These are phyloP conservation scores for Ascoidea asiatica DNA, from an alignment of 805 yeast genomes.

Conservation along the genomic window DNA sequence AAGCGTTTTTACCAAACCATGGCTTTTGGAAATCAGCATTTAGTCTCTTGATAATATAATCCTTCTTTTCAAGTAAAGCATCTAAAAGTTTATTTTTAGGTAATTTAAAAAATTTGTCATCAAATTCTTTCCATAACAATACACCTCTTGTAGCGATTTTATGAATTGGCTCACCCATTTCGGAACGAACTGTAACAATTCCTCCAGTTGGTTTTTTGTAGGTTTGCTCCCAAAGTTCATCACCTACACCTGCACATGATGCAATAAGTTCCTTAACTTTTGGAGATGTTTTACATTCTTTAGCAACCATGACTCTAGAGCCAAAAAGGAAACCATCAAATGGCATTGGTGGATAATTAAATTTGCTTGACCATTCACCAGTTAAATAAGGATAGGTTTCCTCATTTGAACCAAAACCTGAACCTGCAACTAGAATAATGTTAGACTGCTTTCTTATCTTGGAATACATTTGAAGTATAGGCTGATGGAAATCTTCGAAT, in stretches of 20 bases:
- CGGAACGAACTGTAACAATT: constrained; percentile 88
- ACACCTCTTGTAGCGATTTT: constrained; percentile 98
- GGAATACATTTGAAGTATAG: constrained; percentile 89
- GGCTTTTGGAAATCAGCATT: constrained; percentile 96
- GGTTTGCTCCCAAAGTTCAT: constrained; percentile 82
- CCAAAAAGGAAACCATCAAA: constrained; percentile 95
- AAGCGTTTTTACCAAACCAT: constrained; percentile 78
- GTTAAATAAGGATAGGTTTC: constrained; percentile 97
- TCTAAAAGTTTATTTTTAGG: constrained; percentile 82
- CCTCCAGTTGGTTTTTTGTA: constrained; percentile 97
- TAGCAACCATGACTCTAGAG: constrained; percentile 94
- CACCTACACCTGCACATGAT: constrained; percentile 81
- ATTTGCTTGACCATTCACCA: constrained; percentile 87
- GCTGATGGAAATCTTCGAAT: constrained; percentile 97
- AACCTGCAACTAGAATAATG: constrained; percentile 88
- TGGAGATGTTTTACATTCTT: constrained; percentile 88
- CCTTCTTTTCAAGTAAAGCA: constrained; percentile 71
- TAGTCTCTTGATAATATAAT: constrained; percentile 69
- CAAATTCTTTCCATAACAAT: constrained; percentile 92
- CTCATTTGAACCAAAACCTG: constrained; percentile 95
- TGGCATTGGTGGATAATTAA: constrained; percentile 96
- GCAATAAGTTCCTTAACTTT: constrained; percentile 91
- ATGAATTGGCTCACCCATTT: constrained; percentile 99
- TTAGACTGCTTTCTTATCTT: constrained; percentile 85
- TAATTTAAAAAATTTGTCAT: constrained; percentile 79